phyloP scores from a whole-genome alignment of 495 filamentous ascomycete genomes.

The Penicillium psychrofluorescens region DNA sequence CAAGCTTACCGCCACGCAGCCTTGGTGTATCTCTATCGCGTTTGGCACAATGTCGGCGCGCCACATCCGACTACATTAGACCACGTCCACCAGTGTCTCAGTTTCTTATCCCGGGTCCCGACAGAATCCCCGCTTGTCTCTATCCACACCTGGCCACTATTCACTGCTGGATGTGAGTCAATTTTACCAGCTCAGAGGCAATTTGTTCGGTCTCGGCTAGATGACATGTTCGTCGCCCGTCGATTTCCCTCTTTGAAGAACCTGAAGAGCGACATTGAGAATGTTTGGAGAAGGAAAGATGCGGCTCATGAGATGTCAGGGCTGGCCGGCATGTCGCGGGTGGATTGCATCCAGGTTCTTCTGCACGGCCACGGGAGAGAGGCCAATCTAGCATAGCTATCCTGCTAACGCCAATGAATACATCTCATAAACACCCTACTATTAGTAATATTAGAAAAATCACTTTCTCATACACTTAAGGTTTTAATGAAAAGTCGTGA shows the following conservation, averaged over 20 bases:
- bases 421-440: no score
- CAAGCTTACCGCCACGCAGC: constrained; percentile 55
- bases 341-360: constrained; percentile 10
- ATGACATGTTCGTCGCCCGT: background rate
- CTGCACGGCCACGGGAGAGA: background rate
- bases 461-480: background rate
- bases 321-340: constrained; percentile 1
- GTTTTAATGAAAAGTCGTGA: constrained; percentile 18
- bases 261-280: background rate
- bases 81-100: constrained; percentile 43
- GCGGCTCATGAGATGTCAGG: background rate
- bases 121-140: constrained; percentile 47
- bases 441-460: background rate
- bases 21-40: constrained; percentile 55
- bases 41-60: constrained; percentile 31
- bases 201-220: background rate
- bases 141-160: constrained; percentile 54
- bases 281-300: constrained; percentile 1
- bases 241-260: background rate
- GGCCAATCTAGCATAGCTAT: background rate
- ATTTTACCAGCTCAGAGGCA: constrained; percentile 23
- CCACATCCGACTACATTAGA: constrained; percentile 36
- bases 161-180: constrained; percentile 52
- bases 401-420: no score
- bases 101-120: constrained; percentile 44